Conservation (phyloP, 495 filamentous ascomycete genomes). For the Penicillium bialowiezense region DNA sequence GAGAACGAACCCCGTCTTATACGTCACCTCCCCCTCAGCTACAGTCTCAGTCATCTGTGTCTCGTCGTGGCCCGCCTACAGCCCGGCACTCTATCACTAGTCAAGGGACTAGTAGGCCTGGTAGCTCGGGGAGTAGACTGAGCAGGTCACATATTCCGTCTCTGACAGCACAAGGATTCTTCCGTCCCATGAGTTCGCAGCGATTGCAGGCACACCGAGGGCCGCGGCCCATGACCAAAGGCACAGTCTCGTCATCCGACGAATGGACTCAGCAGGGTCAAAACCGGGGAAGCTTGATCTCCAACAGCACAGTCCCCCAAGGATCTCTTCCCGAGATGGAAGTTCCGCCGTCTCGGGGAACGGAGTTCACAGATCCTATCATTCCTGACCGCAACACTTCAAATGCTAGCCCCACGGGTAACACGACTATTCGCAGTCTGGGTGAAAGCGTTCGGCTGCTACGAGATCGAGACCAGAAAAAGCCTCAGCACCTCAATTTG, state of each 20-base stretch:
- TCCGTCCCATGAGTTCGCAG: slow-evolving; percentile 95
- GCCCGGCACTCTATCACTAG: slow-evolving; percentile 36
- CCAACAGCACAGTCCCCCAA: slow-evolving; percentile 41
- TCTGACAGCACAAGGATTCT: slow-evolving; percentile 85
- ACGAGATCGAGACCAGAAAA: slow-evolving; percentile 51
- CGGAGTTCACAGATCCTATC: slow-evolving; percentile 68
- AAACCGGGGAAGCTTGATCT: slow-evolving; percentile 50
- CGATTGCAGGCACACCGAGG: slow-evolving; percentile 87
- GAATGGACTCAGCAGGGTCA: slow-evolving; percentile 43
- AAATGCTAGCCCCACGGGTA: slow-evolving; percentile 70
- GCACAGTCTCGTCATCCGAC: slow-evolving; percentile 37
- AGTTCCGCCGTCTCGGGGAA: slow-evolving; percentile 69
- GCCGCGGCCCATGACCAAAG: slow-evolving; percentile 48
- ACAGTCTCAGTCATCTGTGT: slow-evolving; percentile 46
- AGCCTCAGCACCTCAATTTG: slow-evolving; percentile 55
- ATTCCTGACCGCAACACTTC: slow-evolving; percentile 64
- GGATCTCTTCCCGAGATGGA: slow-evolving; percentile 51
- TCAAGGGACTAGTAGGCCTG: slow-evolving; percentile 49
- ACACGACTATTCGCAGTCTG: slow-evolving; percentile 62
- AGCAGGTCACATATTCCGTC: slow-evolving; percentile 88
- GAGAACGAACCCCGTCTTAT: slow-evolving; percentile 39
- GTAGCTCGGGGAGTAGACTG: slow-evolving; percentile 67
- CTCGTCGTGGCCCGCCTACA: slow-evolving; percentile 46
- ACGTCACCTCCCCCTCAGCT: slow-evolving; percentile 43
- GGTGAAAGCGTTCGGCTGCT: slow-evolving; percentile 74